phyloP scores from a whole-genome alignment of 2,329 filamentous ascomycete species.

The Emergomyces africanus region DNA sequence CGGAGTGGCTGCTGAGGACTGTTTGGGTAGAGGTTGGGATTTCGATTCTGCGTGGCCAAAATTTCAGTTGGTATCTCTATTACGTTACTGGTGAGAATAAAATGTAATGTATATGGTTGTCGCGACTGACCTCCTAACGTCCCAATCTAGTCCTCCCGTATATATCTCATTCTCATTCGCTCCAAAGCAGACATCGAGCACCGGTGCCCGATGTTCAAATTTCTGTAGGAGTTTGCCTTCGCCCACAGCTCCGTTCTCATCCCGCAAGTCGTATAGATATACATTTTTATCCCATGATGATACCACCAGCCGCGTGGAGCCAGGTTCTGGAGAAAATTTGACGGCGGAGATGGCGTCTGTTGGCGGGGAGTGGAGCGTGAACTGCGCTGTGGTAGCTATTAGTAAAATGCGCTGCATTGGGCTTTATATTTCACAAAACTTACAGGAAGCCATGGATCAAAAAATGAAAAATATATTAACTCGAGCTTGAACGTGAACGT shows the following conservation, averaged over 20 bases:
- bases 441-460: neutral
- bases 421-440: neutral
- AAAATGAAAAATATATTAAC: neutral
- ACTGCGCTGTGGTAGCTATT: slow-evolving; percentile 44
- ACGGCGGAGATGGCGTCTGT: slow-evolving; percentile 78
- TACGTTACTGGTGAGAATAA: neutral
- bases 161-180: slow-evolving; percentile 71
- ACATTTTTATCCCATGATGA: slow-evolving; percentile 90
- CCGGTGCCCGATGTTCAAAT: slow-evolving; percentile 69
- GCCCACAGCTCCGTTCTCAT: slow-evolving; percentile 41
- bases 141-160: slow-evolving; percentile 74
- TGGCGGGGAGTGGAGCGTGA: slow-evolving; percentile 70
- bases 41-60: slow-evolving; percentile 44
- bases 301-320: slow-evolving; percentile 67
- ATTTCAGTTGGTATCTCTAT: neutral
- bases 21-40: slow-evolving; percentile 59
- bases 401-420: neutral
- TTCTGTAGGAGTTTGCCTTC: slow-evolving; percentile 54
- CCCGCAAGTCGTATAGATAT: slow-evolving; percentile 69
- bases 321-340: slow-evolving; percentile 66
- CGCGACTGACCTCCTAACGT: slow-evolving; percentile 55
- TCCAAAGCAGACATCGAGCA: slow-evolving; percentile 87
- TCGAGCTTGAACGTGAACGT: neutral
- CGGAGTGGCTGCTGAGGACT: slow-evolving; percentile 63
- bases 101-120: neutral